Conservation (phyloP, 257 asterid species). For the Solanum gandarillasii region DNA sequence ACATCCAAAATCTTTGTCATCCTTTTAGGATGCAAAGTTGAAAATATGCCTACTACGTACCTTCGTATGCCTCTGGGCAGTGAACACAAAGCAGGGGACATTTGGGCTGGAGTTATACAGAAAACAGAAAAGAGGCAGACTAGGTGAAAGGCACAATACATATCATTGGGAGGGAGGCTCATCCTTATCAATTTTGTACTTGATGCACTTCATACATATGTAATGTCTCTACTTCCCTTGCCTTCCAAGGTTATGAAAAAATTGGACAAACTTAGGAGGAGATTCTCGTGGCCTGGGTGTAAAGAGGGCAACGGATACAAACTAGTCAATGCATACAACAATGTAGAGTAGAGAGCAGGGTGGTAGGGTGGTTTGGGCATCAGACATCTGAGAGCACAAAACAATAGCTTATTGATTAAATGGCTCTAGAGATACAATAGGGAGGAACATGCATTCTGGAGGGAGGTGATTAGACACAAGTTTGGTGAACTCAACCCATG, state of each 20-base stretch:
- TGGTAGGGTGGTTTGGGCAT: neutral
- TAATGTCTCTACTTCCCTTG: neutral
- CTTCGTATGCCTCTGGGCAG: neutral
- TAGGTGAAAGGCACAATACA: neutral
- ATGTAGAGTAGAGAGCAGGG: neutral
- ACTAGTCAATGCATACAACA: neutral
- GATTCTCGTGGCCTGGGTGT: neutral
- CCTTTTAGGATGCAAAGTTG: neutral
- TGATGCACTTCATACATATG: neutral
- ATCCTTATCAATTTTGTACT: neutral
- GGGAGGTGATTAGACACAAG: neutral
- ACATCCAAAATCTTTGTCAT: neutral
- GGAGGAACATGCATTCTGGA: neutral
- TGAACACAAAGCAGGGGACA: neutral
- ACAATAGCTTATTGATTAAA: neutral
- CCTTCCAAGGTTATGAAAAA: neutral
- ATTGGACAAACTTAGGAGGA: neutral
- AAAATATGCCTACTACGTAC: neutral
- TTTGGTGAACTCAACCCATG: neutral
- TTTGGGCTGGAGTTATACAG: neutral
- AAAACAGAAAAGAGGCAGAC: neutral
- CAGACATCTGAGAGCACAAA: neutral
- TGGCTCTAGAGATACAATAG: neutral
- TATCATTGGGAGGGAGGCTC: neutral
- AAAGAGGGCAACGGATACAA: neutral